Base-by-base conservation (phyloP, 148 eudicot genomes). In the Fagopyrum tataricum region DNA sequence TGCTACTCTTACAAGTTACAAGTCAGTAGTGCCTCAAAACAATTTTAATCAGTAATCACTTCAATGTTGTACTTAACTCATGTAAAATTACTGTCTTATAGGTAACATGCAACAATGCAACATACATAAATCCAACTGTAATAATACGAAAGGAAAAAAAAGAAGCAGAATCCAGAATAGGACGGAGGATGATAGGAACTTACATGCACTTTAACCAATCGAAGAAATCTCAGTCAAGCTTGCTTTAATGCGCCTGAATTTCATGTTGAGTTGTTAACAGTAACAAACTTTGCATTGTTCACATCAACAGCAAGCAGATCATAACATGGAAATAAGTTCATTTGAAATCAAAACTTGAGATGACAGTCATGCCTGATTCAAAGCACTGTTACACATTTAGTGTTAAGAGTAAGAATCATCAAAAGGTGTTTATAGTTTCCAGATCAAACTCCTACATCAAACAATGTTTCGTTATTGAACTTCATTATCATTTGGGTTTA, bases 201-300 rank as follows among this genome's bases (percentile, higher is more conserved):
- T 61, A 61, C 41, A 12, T 61, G 67, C 39, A 24, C 67, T 61
- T 31, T 26, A 40, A 61, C 1, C 41, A 2, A 26, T 6, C 6
- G 41, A 31, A 61, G 67, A 61, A 61, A 61, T 56, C 21, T 20
- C 62, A 56, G 21, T 56, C 62, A 64, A 64, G 44, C 66, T 31
- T 37, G 43, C 13, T 39, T 31, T 39, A 5, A 13, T 14, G 43
- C 43, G 4, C 69, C 44, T 64, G 69, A n/a, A 64, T 64, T 64
- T 31, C 18, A 4, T 31, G 20, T 64, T 37, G 9, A 64, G 39
- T 20, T 11, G 40, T 24, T 37, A 59, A 6, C 23, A 59, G n/a
- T 3, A 49, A 20, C 7, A 21, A 51, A 14, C 0, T 7, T 6
- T 55, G 31, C 21, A 18, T 20, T 55, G 26, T 20, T 55, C 24